Conservation (phyloP, 1,139 yeast species). For the Candida labiduridarum region DNA sequence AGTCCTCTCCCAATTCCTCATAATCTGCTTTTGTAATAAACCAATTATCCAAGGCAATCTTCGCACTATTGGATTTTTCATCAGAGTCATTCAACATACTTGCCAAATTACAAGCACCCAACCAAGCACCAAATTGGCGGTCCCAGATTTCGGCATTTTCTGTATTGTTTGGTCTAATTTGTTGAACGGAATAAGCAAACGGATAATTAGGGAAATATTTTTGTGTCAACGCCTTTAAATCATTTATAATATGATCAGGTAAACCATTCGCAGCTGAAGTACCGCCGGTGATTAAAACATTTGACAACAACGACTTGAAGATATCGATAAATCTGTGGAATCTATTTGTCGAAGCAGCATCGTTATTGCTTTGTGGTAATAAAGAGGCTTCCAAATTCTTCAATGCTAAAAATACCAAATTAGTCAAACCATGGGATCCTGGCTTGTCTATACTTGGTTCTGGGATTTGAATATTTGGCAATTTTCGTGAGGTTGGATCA, state of each 20-base stretch:
- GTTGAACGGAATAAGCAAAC: conserved; percentile 25
- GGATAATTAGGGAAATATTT: conserved; percentile 53
- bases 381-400: conserved; percentile 38
- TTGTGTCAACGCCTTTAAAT: conserved; percentile 49
- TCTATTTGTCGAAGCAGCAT: conserved; percentile 27
- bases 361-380: conserved; percentile 26
- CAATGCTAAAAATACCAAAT: conserved; percentile 40
- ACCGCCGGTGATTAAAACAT: conserved; percentile 70
- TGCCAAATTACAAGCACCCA: conserved; percentile 68
- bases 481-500: conserved; percentile 50
- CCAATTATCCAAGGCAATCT: conserved; percentile 53
- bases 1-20: conserved; percentile 62
- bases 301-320: conserved; percentile 49
- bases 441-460: conserved; percentile 44
- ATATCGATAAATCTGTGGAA: conserved; percentile 44
- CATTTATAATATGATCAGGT: conserved; percentile 62
- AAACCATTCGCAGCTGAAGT: conserved; percentile 61
- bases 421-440: conserved; percentile 43
- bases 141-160: conserved; percentile 49
- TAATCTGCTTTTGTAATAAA: conserved; percentile 60
- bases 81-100: conserved; percentile 49
- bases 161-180: conserved; percentile 17
- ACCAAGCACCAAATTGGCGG: conserved; percentile 61
- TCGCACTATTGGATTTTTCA: conserved; percentile 38
- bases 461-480: conserved; percentile 33